Evolutionary conservation across 2,329 filamentous ascomycete genomes (phyloP).

Genomic region (Colletotrichum sp.): DNA sequence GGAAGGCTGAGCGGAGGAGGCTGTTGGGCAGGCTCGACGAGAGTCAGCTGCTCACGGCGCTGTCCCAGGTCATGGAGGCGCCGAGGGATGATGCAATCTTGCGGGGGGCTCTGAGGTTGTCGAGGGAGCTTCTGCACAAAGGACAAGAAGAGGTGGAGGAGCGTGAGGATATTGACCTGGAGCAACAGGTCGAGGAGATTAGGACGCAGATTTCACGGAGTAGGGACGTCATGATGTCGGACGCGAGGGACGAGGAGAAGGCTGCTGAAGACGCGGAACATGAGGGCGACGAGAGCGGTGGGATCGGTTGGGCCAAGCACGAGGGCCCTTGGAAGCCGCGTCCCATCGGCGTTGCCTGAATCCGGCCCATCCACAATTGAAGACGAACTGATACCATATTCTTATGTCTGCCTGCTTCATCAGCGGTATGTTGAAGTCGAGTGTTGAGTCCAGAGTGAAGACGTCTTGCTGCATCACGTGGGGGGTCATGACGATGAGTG

Average conservation of each 20-base stretch:
- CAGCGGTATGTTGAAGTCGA: neutral
- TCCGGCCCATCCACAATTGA: neutral
- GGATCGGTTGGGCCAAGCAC: slow-evolving; percentile 53
- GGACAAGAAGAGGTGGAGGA: slow-evolving; percentile 13
- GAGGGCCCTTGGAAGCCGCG: slow-evolving; percentile 61
- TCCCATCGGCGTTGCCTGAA: slow-evolving; percentile 61
- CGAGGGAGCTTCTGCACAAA: slow-evolving; percentile 41
- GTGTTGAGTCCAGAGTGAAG: neutral
- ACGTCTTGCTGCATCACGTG: slow-evolving; percentile 2
- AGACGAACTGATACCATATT: neutral
- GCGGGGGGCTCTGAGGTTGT: slow-evolving; percentile 49
- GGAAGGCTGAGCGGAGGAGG: slow-evolving; percentile 29
- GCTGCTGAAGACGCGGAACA: slow-evolving; percentile 2
- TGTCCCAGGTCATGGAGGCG: slow-evolving; percentile 43
- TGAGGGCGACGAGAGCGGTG: slow-evolving; percentile 14
- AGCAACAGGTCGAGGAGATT: slow-evolving; percentile 27
- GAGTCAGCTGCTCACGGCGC: slow-evolving; percentile 37
- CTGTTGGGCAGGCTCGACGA: slow-evolving; percentile 41
- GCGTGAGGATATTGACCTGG: neutral
- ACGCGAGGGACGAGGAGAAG: neutral
- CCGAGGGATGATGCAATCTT: slow-evolving; percentile 49
- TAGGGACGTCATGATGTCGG: slow-evolving; percentile 1
- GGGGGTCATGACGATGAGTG: neutral
- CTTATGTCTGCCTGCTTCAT: neutral
- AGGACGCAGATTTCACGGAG: slow-evolving; percentile 23